A percentile compares a stretch with the other conserved stretches of the same genome.
These are phyloP conservation scores for Marasmius oreades DNA, from an alignment of 1,284 basidiomycete species.

Conservation along the genomic window DNA sequence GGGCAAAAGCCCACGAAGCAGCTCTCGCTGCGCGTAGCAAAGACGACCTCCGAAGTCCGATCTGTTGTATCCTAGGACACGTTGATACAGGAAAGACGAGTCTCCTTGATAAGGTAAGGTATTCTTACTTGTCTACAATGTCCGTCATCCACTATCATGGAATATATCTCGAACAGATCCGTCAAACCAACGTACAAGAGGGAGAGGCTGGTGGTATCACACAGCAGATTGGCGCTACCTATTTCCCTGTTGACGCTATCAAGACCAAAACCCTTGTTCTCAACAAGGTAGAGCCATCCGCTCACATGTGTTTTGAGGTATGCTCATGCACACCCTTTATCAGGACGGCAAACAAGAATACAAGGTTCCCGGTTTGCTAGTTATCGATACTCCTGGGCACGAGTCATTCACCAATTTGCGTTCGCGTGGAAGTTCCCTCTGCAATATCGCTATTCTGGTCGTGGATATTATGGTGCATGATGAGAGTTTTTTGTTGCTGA, in stretches of 20 bases:
- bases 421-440: slow-evolving; percentile 93
- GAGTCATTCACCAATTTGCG: slow-evolving; percentile 99
- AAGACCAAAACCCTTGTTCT: slow-evolving; percentile 89
- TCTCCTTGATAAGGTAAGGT: slow-evolving; percentile 85
- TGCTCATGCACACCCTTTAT: slow-evolving; percentile 4
- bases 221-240: slow-evolving; percentile 99
- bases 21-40: slow-evolving; percentile 87
- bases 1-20: slow-evolving; percentile 80
- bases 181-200: slow-evolving; percentile 99
- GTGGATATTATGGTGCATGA: slow-evolving; percentile 91
- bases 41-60: slow-evolving; percentile 92
- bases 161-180: slow-evolving; percentile 60
- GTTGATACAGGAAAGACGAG: slow-evolving; percentile 99
- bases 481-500: background rate
- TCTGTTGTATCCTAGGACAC: slow-evolving; percentile 99
- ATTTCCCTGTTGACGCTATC: slow-evolving; percentile 98
- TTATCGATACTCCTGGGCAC: slow-evolving; percentile 99
- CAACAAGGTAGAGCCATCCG: slow-evolving; percentile 62
- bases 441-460: slow-evolving; percentile 98
- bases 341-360: slow-evolving; percentile 85
- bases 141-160: background rate
- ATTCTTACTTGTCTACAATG: background rate
- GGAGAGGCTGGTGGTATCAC: slow-evolving; percentile 99
- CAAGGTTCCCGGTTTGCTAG: slow-evolving; percentile 93
- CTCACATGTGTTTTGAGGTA: slow-evolving; percentile 1